Conservation (phyloP, 164 flowering plant species). For the Sextonia rubra region DNA sequence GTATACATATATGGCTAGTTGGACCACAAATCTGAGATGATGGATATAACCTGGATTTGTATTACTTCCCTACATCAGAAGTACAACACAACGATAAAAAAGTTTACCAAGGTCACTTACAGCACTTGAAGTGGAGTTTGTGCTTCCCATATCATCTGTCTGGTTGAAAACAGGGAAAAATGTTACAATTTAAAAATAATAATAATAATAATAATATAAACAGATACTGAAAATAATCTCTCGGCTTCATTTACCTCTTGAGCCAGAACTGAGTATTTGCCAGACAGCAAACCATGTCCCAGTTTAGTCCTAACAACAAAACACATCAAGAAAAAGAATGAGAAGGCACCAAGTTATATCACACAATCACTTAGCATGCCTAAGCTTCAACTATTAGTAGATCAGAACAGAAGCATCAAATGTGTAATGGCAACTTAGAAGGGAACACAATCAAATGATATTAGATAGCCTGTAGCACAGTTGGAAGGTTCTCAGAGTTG, state of each 20-base stretch:
- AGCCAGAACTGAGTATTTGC: conserved; percentile 74
- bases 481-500: too few species aligned
- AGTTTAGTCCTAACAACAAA: conserved; percentile 69
- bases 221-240: not conserved
- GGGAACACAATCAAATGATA: too few species aligned
- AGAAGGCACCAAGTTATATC: not conserved
- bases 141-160: conserved; percentile 38
- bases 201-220: not conserved
- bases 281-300: conserved; percentile 94
- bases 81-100: not conserved
- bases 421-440: too few species aligned
- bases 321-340: not conserved
- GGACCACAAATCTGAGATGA: too few species aligned
- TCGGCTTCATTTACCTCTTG: conserved; percentile 43
- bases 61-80: not conserved
- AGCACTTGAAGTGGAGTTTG: conserved; percentile 30
- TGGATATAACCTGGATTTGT: too few species aligned
- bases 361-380: not conserved
- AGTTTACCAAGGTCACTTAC: conserved; percentile 41
- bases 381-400: not conserved
- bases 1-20: too few species aligned
- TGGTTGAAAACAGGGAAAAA: conserved; percentile 23
- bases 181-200: conserved; percentile 2
- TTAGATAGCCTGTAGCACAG: too few species aligned
- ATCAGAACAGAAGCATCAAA: too few species aligned